A percentile compares a stretch with the other conserved stretches of the same genome.
Conservation (phyloP, 495 filamentous ascomycete genomes). For the Xylaria grammica region DNA sequence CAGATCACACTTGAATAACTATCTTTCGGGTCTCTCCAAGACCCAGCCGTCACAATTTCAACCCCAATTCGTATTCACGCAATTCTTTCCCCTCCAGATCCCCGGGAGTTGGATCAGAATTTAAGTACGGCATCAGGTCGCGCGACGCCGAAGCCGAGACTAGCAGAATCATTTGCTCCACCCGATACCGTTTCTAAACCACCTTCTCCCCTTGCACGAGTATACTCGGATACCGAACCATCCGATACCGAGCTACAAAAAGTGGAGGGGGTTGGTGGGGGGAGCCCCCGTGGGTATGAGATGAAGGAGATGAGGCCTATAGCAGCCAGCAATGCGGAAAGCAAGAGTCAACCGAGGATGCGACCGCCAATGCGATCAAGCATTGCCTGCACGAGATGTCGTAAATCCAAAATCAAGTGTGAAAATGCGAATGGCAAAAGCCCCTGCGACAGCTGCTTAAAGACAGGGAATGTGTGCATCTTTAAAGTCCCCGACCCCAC, state of each 20-base stretch:
- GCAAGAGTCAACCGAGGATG: conserved; percentile 55
- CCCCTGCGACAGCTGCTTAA: conserved; percentile 78
- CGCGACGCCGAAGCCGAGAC: conserved; percentile 38
- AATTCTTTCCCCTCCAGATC: conserved; percentile 54
- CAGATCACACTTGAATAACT: not conserved
- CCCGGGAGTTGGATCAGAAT: conserved; percentile 44
- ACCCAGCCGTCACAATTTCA: conserved; percentile 56
- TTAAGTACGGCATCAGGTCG: conserved; percentile 35
- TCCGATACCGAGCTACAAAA: conserved; percentile 25
- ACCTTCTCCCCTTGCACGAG: conserved; percentile 19
- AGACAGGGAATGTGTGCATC: conserved; percentile 74
- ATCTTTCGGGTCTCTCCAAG: conserved; percentile 31
- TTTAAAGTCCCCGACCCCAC: conserved; percentile 69
- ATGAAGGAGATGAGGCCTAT: conserved; percentile 31
- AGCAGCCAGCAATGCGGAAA: conserved; percentile 40
- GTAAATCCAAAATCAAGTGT: conserved; percentile 82
- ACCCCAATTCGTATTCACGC: conserved; percentile 55
- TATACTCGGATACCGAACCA: conserved; percentile 23
- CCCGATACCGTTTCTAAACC: conserved; percentile 28
- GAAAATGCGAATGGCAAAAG: conserved; percentile 71
- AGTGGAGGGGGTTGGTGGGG: conserved; percentile 25
- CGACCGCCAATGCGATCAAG: conserved; percentile 72
- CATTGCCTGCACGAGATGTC: conserved; percentile 79
- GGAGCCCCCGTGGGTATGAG: conserved; percentile 28
- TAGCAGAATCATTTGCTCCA: conserved; percentile 41